Evolutionary conservation across 139 green algal genomes (phyloP).

Genomic region (Chlamydomonas applanata): DNA sequence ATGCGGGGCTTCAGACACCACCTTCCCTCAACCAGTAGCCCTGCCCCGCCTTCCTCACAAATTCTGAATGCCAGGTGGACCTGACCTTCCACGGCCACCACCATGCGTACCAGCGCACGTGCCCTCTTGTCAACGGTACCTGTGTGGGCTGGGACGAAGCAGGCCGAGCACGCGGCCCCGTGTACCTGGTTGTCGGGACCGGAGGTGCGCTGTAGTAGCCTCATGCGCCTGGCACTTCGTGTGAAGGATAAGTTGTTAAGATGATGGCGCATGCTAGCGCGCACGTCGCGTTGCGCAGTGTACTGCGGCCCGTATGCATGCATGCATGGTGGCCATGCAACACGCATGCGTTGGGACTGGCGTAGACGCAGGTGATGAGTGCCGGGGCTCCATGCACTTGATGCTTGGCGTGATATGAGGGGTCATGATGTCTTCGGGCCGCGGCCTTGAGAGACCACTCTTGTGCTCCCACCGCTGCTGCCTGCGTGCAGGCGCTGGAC

Average conservation of each 20-base stretch:
- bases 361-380: too few relatives aligned
- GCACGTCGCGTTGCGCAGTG: not conserved
- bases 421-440: too few relatives aligned
- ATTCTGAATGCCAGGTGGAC: conserved; percentile 45
- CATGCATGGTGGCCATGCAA: too few relatives aligned
- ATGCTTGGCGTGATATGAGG: too few relatives aligned
- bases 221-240: not conserved
- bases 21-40: too few relatives aligned
- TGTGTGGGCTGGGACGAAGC: conserved; percentile 29
- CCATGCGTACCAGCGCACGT: conserved; percentile 74
- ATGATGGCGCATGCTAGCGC: not conserved
- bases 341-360: too few relatives aligned
- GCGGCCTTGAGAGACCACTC: too few relatives aligned
- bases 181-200: conserved; percentile 74
- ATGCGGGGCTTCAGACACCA: too few relatives aligned
- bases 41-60: too few relatives aligned
- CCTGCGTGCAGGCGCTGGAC: too few relatives aligned
- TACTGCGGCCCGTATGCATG: conserved; percentile 11
- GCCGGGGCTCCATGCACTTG: too few relatives aligned
- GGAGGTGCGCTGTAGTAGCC: conserved; percentile 16
- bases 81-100: conserved; percentile 65
- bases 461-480: too few relatives aligned
- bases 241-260: not conserved
- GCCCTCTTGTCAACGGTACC: conserved; percentile 27
- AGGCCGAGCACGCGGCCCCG: conserved; percentile 31